These are phyloP conservation scores for Hypoxylon intermedium DNA, from an alignment of 495 filamentous ascomycete genomes.

Conservation along the genomic window DNA sequence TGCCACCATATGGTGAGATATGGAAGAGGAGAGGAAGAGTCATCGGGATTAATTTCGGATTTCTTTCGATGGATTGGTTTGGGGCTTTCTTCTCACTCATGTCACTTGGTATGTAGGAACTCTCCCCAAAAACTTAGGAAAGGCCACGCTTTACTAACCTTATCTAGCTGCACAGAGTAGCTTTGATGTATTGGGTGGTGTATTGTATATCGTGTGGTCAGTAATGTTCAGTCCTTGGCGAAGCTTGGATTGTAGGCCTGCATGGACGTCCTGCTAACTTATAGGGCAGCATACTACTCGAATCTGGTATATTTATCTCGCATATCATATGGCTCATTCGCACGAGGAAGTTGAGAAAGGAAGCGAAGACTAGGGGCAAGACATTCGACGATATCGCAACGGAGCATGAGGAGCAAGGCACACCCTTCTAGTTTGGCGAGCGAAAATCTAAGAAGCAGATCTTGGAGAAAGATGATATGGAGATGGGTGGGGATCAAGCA, in stretches of 20 bases:
- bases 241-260: no score
- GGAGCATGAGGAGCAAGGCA: slow-evolving; percentile 44
- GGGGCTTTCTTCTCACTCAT: slow-evolving; percentile 80
- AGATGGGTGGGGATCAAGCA: neutral
- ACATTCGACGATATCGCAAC: slow-evolving; percentile 70
- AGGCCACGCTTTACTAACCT: slow-evolving; percentile 8
- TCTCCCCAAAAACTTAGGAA: neutral
- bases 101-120: slow-evolving; percentile 62
- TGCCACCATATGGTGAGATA: slow-evolving; percentile 76
- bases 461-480: slow-evolving; percentile 8
- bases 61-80: slow-evolving; percentile 71
- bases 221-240: slow-evolving; percentile 4
- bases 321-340: slow-evolving; percentile 72
- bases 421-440: slow-evolving; percentile 52
- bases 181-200: slow-evolving; percentile 74
- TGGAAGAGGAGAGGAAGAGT: slow-evolving; percentile 74
- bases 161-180: slow-evolving; percentile 66
- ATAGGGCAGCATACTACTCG: slow-evolving; percentile 61
- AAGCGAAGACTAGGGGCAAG: slow-evolving; percentile 62
- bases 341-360: slow-evolving; percentile 64
- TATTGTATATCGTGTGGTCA: slow-evolving; percentile 73
- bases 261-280: slow-evolving; percentile 13
- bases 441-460: slow-evolving; percentile 29
- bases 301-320: slow-evolving; percentile 72
- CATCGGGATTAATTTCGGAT: slow-evolving; percentile 71